phyloP scores from a whole-genome alignment of 345 rosid species.

The Eucalyptus polybractea region DNA sequence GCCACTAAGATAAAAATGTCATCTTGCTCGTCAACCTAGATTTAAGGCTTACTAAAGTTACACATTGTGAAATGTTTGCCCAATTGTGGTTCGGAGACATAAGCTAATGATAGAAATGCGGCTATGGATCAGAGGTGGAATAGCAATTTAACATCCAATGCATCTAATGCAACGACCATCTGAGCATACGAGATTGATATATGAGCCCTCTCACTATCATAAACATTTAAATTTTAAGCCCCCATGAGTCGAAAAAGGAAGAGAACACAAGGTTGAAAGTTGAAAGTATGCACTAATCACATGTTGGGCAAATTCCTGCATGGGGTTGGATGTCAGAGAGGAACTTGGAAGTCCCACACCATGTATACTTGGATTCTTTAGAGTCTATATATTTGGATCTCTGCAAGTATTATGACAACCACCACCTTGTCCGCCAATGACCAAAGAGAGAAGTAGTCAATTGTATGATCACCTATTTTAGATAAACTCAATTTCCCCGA shows the following conservation, averaged over 20 bases:
- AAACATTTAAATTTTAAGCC: not conserved
- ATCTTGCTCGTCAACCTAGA: constrained; percentile 65
- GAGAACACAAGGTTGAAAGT: not conserved
- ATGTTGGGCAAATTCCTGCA: not conserved
- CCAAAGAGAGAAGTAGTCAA: not conserved
- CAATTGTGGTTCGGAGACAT: not conserved
- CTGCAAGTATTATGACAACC: not conserved
- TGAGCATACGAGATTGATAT: not conserved
- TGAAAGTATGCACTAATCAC: not conserved
- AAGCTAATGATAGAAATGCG: not conserved
- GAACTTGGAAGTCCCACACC: not conserved
- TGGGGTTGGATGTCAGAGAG: not conserved
- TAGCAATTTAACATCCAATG: not conserved
- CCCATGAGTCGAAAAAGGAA: not conserved
- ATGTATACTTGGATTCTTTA: not conserved
- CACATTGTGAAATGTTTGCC: not conserved
- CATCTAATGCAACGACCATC: not conserved
- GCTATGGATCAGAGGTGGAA: not conserved
- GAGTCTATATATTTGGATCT: not conserved
- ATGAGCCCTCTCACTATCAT: not conserved
- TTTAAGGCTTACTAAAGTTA: not conserved
- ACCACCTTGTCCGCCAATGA: not conserved
- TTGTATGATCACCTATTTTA: not conserved
- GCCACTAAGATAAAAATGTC: constrained; percentile 81
- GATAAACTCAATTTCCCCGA: not conserved